Evolutionary conservation across 192 early-diverging fungal species (phyloP).

Genomic region (Kappamyces sp.): DNA sequence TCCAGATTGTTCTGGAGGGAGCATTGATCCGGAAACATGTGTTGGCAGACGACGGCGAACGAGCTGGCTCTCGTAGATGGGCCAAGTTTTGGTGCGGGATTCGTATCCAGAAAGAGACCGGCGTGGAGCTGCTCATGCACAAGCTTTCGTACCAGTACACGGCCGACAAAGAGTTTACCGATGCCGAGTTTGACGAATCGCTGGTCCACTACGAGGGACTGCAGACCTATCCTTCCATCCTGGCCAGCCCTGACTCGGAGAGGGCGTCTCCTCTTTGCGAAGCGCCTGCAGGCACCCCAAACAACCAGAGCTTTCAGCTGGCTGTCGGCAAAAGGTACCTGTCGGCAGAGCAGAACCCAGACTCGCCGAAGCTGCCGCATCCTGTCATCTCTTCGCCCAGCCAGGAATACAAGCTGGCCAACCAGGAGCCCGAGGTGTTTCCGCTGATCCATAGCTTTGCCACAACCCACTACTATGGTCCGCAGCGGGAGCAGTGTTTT

Average conservation of each 20-base stretch:
- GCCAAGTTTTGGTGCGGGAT: conserved; percentile 68
- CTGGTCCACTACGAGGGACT: neutral
- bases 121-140: conserved; percentile 74
- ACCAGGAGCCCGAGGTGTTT: conserved; percentile 22
- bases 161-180: conserved; percentile 19
- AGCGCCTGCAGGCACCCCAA: neutral
- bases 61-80: conserved; percentile 83
- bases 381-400: conserved; percentile 10
- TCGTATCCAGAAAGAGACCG: conserved; percentile 46
- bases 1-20: conserved; percentile 47
- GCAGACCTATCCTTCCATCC: neutral
- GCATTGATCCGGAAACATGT: conserved; percentile 83
- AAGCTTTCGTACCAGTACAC: conserved; percentile 52
- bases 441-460: conserved; percentile 75
- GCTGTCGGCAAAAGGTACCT: neutral
- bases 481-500: conserved; percentile 73
- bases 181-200: neutral
- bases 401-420: conserved; percentile 15
- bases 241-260: neutral
- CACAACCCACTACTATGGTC: conserved; percentile 74
- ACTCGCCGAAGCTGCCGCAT: neutral
- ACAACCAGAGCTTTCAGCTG: neutral
- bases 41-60: conserved; percentile 66
- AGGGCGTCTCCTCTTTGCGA: neutral
- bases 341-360: neutral